phyloP scores from a whole-genome alignment of 176 grass and related monocot species.

The Rhynchospora pubera region DNA sequence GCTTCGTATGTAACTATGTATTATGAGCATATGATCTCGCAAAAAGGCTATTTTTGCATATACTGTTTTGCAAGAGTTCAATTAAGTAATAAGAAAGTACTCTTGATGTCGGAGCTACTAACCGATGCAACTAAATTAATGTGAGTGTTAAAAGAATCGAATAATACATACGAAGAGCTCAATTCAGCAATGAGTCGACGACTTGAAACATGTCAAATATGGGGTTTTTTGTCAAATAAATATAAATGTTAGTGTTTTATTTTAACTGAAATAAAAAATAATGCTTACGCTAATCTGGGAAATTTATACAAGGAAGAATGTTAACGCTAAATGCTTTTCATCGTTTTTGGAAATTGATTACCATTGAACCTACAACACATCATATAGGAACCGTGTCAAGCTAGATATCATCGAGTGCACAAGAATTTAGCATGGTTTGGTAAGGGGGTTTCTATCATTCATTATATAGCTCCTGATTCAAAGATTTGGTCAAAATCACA shows the following conservation, averaged over 20 bases:
- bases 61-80: neutral
- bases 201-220: no score
- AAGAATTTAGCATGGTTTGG: neutral
- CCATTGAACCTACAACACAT: no score
- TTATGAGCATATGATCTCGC: neutral
- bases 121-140: neutral
- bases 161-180: no score
- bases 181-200: neutral
- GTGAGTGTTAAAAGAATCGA: no score
- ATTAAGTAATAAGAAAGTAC: neutral
- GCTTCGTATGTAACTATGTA: neutral
- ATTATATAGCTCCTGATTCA: neutral
- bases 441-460: neutral
- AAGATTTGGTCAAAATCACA: neutral
- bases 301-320: no score
- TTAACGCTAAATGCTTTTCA: no score
- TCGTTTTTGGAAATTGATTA: no score
- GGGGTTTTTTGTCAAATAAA: no score
- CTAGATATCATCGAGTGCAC: neutral
- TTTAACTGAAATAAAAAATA: no score
- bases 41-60: neutral
- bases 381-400: neutral
- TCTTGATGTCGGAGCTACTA: neutral
- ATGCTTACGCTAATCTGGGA: no score
- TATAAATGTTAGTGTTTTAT: no score